Percentiles rank a stretch among this genome's conserved stretches.
Conservation (phyloP, 257 asterid species). For the Coffea canephora region DNA sequence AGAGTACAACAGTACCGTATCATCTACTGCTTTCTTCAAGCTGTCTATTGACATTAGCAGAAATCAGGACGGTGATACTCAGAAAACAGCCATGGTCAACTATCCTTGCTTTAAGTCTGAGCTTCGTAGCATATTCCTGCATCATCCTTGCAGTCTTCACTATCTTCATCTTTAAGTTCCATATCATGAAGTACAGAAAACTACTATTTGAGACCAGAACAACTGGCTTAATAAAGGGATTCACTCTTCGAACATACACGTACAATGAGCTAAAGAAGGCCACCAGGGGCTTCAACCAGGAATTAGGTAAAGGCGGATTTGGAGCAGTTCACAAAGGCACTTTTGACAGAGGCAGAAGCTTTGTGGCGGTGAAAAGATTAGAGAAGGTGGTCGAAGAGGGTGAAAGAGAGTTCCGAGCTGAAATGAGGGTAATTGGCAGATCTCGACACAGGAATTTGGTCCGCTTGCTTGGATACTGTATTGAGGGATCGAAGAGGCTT, state of each 20-base stretch:
- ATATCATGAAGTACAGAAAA: constrained; percentile 15
- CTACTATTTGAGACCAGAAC: constrained; percentile 20
- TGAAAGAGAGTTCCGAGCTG: constrained; percentile 27
- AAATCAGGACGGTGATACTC: constrained; percentile 3
- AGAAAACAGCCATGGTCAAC: constrained; percentile 28
- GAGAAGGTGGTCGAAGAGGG: constrained; percentile 32
- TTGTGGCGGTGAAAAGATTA: constrained; percentile 28
- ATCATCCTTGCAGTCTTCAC: constrained; percentile 14
- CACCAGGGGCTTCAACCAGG: constrained; percentile 25
- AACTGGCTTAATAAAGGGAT: constrained; percentile 18
- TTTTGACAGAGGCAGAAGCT: constrained; percentile 21
- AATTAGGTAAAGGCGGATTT: constrained; percentile 22
- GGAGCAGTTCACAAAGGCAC: constrained; percentile 28
- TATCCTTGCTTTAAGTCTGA: constrained; percentile 18
- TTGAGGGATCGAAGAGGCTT: constrained; percentile 24
- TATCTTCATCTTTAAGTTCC: constrained; percentile 16
- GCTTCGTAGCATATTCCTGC: constrained; percentile 18
- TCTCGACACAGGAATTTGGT: constrained; percentile 30
- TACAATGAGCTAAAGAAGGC: constrained; percentile 26
- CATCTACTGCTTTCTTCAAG: constrained; percentile 25
- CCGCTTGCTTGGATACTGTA: constrained; percentile 26
- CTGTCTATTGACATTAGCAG: background rate
- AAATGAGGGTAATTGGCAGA: constrained; percentile 28
- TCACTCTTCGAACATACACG: constrained; percentile 24
- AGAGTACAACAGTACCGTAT: background rate